Percentiles rank a stretch among this genome's conserved stretches.
phyloP scores from a whole-genome alignment of 176 grass and related monocot genomes.

The Musa acuminata region DNA sequence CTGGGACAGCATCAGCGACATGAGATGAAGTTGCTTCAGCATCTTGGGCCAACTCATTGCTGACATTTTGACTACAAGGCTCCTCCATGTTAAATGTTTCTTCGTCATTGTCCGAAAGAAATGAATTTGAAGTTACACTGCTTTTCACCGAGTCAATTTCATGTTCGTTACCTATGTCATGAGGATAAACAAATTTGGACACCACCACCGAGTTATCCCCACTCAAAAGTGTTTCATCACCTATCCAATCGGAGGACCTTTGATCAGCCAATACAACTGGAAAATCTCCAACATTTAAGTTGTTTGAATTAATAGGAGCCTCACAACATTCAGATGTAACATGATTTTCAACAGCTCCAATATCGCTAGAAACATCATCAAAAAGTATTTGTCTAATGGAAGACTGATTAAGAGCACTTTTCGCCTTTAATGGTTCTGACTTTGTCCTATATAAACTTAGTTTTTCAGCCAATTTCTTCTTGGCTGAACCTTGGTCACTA shows the following conservation, averaged over 20 bases:
- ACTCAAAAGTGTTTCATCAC: constrained; percentile 34
- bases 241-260: constrained; percentile 17
- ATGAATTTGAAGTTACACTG: constrained; percentile 62
- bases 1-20: constrained; percentile 18
- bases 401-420: constrained; percentile 16
- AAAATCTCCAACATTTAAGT: constrained; percentile 6
- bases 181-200: constrained; percentile 19
- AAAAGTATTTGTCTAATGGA: constrained; percentile 52
- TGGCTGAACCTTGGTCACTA: constrained; percentile 22
- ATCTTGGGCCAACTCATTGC: constrained; percentile 28
- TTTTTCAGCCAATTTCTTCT: background rate
- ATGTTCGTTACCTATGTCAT: constrained; percentile 10
- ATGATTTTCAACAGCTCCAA: constrained; percentile 17
- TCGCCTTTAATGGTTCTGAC: constrained; percentile 25
- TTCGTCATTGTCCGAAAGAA: constrained; percentile 38
- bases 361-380: constrained; percentile 30
- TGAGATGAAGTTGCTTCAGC: constrained; percentile 10
- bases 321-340: constrained; percentile 25
- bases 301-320: constrained; percentile 17
- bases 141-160: constrained; percentile 67
- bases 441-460: constrained; percentile 32
- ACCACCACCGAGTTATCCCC: constrained; percentile 48
- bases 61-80: constrained; percentile 22
- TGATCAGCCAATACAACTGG: constrained; percentile 16
- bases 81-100: constrained; percentile 34